These are phyloP conservation scores for Rhytidhysteron rufulum DNA, from an alignment of 2,329 filamentous ascomycete species.

Conservation along the genomic window DNA sequence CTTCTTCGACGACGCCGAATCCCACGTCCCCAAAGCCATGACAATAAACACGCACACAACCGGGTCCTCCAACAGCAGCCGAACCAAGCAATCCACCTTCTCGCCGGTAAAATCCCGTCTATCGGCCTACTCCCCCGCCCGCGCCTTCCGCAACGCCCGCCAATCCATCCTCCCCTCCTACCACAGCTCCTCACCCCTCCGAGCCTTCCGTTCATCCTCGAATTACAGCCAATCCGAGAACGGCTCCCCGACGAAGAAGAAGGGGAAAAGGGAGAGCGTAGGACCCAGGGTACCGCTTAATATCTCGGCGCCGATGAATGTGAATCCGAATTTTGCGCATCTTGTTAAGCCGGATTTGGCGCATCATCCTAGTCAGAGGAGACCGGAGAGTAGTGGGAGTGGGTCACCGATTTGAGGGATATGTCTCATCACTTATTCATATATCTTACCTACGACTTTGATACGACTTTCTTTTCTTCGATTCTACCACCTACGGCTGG, in stretches of 20 bases:
- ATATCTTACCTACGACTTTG: too few species aligned
- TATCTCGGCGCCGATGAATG: conserved; percentile 55
- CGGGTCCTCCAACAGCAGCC: conserved; percentile 22
- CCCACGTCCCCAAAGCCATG: conserved; percentile 30
- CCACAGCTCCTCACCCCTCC: conserved; percentile 36
- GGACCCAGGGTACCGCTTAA: conserved; percentile 47
- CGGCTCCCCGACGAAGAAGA: conserved; percentile 13
- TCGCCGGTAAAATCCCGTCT: conserved; percentile 11
- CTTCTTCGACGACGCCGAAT: conserved; percentile 26
- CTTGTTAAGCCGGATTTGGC: conserved; percentile 55
- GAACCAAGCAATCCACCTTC: conserved; percentile 5
- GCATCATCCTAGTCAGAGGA: conserved; percentile 46
- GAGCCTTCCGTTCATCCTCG: conserved; percentile 23
- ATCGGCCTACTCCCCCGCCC: conserved; percentile 30
- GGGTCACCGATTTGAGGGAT: conserved; percentile 1
- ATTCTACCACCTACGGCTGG: background rate
- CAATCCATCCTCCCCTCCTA: conserved; percentile 45
- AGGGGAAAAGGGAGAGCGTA: conserved; percentile 35
- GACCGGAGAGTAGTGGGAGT: conserved; percentile 23
- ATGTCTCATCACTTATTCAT: background rate
- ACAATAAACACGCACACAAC: conserved; percentile 33
- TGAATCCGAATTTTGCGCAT: conserved; percentile 51
- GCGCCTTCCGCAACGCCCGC: conserved; percentile 37
- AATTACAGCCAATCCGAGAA: conserved; percentile 26
- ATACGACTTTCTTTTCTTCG: background rate